Evolutionary conservation across 495 filamentous ascomycete genomes (phyloP), one percentile per base, ranked within the genome.

Genomic region (Penicillium daleae): DNA sequence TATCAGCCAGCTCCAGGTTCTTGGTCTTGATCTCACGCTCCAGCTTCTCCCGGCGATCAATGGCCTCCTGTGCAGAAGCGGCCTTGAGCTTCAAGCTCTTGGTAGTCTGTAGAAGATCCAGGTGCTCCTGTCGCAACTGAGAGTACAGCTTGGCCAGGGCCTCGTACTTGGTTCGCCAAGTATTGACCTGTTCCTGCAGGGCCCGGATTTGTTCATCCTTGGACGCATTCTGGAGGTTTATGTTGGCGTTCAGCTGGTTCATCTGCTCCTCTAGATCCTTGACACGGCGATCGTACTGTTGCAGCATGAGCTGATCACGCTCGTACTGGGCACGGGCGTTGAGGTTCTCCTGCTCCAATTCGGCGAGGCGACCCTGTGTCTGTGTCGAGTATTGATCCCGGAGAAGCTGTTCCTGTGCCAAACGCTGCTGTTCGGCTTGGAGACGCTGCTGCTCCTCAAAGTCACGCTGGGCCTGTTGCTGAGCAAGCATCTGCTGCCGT

Each of bases 1-100:
- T 97, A 74, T 98, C 94, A 54, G 95, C 95, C 46, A 99, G 80
- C 76, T 99, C 96, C 19, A 98, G 82, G 72, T 98, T 99, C 86
- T 97, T 99, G 24, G 93, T 96, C 83, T 99, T 99, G 71, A 98
- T 89, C 76, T 99, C 95, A 10, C 94, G 88, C 78, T 97, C 92
- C 60, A 99, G 84, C 79, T 94, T 97, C 78, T 99, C 96, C 22
- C 94, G 88, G 58, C 85, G 87, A 24, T 98, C 96, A 64, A 98
- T 97, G 4, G 96, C 94, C 75, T 98, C 96, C 74, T 97, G 93
- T 0, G 95, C 96, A 4, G 94, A 97, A 2, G 93, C 91, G 6
- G 95, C 95, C 76, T 97, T 97, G 59, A 97, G 85, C 75, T 98
- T 96, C 37, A 97, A 91, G 40, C 88, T 82, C 83, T 99, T 99